phyloP scores from a whole-genome alignment of 257 asterid species.

The Scutellaria galericulata region DNA sequence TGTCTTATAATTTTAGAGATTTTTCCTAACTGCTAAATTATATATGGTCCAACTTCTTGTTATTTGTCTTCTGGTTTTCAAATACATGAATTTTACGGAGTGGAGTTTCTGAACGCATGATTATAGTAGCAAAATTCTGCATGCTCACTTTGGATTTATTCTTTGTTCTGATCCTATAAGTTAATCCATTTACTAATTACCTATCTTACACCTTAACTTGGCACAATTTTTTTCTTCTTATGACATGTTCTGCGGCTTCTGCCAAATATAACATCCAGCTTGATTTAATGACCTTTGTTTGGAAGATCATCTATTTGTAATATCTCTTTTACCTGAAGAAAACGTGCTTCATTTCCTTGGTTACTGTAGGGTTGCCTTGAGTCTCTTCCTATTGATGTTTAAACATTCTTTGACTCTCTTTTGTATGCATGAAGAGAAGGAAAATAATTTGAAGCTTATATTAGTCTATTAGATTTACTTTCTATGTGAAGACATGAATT shows the following conservation, averaged over 20 bases:
- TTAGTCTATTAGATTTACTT: slow-evolving; percentile 5
- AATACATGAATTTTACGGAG: neutral
- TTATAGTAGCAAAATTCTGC: neutral
- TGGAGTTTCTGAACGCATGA: neutral
- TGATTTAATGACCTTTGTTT: neutral
- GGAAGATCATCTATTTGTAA: neutral
- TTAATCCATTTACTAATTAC: neutral
- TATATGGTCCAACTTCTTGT: neutral
- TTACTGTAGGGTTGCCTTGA: slow-evolving; percentile 10
- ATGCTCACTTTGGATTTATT: too few relatives aligned
- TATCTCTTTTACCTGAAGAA: neutral
- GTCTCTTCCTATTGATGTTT: neutral
- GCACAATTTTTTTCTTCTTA: neutral
- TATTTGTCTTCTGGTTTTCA: neutral
- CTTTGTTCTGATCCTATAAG: neutral
- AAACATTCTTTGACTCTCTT: neutral
- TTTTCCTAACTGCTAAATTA: neutral
- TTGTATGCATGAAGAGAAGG: slow-evolving; percentile 6
- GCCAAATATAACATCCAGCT: neutral
- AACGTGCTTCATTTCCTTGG: neutral
- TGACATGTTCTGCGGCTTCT: neutral
- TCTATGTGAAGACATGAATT: slow-evolving; percentile 15
- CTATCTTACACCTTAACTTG: neutral
- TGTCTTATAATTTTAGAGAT: neutral
- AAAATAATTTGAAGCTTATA: slow-evolving; percentile 12